Evolutionary conservation across 192 early-diverging fungal genomes (phyloP), one percentile per base, ranked within the genome.

Genomic region (Rhizophagus sp.): DNA sequence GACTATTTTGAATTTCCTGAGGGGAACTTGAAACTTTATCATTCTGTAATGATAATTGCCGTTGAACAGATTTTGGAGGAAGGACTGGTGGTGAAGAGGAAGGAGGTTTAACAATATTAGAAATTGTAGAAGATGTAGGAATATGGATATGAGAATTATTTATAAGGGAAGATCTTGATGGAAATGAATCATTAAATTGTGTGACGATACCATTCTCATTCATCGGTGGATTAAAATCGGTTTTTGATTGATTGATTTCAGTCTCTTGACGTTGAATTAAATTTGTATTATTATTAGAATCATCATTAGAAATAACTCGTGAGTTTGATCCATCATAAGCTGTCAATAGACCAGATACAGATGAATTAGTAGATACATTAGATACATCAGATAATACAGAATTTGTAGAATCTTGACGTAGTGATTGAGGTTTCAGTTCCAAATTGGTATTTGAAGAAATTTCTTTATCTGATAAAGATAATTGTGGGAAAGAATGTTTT

Each of bases 61-160:
- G 64, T 65, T 65, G 64, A 65, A 30, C 11, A 15, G 64, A 65
- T 65, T 65, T 65, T 27, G 64, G 64, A 65, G 64, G 64, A 65
- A 65, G n/a, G 11, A 15, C 27, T 27, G 64, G 64, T 57, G 52
- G 17, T 4, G 19, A 57, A 30, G 24, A 3, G 24, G 10, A 30
- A 65, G 25, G 27, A 65, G 24, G 12, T 65, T 65, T 65, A 25
- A 27, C 27, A 30, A 24, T 9, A 27, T 24, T 65, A 30, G 64
- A 65, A 11, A 25, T 11, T 65, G 64, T 15, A 13, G 62, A 0
- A 62, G 62, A n/a, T 62, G 62, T 8, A n/a, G 24, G 17, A 62
- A 24, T 62, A 62, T 62, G 17, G 24, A 22, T 11, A 30, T 65
- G 13, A 12, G 27, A 65, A 65, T 24, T 13, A 65, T 22, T 41